phyloP scores from a whole-genome alignment of 306 rosid genomes.

The peach (Prunus persica) region DNA sequence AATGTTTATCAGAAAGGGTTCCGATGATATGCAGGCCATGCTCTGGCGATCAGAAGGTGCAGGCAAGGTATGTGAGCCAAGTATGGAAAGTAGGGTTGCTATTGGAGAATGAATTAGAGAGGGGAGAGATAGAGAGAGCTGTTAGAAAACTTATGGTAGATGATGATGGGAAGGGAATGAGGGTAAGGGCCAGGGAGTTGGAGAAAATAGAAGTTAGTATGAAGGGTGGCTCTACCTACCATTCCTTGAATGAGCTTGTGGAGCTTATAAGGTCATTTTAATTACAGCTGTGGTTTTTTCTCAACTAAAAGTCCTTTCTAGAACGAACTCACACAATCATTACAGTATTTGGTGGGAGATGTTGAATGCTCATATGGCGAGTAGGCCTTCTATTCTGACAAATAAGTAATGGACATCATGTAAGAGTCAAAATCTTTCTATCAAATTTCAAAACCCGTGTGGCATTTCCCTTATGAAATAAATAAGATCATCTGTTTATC shows the following conservation, averaged over 20 bases:
- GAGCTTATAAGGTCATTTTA: not conserved
- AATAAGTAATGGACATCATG: no score
- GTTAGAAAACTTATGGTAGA: conserved; percentile 37
- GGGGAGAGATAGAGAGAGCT: conserved; percentile 43
- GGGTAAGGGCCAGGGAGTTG: conserved; percentile 34
- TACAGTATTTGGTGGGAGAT: no score
- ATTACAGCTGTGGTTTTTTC: not conserved
- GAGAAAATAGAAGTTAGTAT: conserved; percentile 29
- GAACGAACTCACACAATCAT: no score
- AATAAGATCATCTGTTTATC: no score
- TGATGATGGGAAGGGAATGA: conserved; percentile 43
- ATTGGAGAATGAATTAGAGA: conserved; percentile 28
- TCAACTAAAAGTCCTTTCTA: not conserved
- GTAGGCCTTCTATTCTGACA: no score
- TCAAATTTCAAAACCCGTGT: no score
- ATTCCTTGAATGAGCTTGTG: conserved; percentile 10
- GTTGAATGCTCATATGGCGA: no score
- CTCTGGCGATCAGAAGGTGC: conserved; percentile 50
- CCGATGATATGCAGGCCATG: conserved; percentile 63
- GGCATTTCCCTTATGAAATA: no score
- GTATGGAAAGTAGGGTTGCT: conserved; percentile 58
- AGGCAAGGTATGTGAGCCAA: conserved; percentile 48
- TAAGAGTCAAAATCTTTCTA: no score
- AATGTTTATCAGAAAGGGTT: conserved; percentile 59
- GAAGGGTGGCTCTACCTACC: conserved; percentile 20